Evolutionary conservation across 208 protist species (phyloP).

Genomic region (Wallacemonas collosoma): DNA sequence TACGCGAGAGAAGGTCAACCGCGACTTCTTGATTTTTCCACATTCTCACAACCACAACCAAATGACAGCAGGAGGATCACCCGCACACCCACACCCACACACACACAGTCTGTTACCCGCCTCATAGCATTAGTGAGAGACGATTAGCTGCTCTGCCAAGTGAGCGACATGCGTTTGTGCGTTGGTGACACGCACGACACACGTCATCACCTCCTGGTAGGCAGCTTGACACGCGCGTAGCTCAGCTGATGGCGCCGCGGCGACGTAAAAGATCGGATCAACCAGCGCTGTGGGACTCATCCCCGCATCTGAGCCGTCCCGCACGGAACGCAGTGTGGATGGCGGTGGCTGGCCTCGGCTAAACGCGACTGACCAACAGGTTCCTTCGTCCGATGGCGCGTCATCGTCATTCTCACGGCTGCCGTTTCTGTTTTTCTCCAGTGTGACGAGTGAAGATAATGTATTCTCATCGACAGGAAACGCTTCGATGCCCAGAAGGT

Average conservation of each 20-base stretch:
- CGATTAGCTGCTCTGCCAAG: conserved; percentile 21
- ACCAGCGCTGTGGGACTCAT: too few relatives aligned
- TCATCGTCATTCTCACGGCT: not conserved
- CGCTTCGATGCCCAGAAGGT: conserved; percentile 48
- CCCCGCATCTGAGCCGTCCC: too few relatives aligned
- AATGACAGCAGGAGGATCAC: too few relatives aligned
- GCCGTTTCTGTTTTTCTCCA: not conserved
- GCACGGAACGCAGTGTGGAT: too few relatives aligned
- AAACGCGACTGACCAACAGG: not conserved
- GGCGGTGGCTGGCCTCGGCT: not conserved
- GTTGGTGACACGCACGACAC: conserved; percentile 36
- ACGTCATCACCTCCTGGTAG: conserved; percentile 45
- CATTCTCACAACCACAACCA: conserved; percentile 15
- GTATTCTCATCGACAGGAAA: conserved; percentile 36
- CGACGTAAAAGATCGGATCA: conserved; percentile 52
- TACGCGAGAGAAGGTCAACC: too few relatives aligned
- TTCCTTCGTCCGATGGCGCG: too few relatives aligned
- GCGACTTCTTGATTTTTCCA: too few relatives aligned
- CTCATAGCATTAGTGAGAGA: conserved; percentile 1
- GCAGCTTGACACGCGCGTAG: conserved; percentile 47
- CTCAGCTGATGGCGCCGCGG: conserved; percentile 34
- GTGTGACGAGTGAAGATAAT: conserved; percentile 25
- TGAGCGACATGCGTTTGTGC: conserved; percentile 47
- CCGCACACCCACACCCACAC: not conserved
- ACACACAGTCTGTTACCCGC: not conserved